Conservation (phyloP, 2,329 filamentous ascomycete species). For the Macrophomina pseudophaseolina region DNA sequence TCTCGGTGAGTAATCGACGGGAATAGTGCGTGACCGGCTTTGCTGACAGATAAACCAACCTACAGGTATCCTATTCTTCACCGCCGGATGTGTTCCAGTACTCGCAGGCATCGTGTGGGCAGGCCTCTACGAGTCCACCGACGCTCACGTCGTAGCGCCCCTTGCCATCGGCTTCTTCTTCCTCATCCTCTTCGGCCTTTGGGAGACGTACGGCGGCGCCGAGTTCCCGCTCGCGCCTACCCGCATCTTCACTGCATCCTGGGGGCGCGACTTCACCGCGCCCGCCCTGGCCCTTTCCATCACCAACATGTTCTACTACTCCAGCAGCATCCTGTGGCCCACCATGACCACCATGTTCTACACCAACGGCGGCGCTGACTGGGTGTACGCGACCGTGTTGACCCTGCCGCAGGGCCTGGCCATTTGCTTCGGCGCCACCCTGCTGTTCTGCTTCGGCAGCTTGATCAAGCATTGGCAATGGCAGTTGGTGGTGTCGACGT, state of each 20-base stretch:
- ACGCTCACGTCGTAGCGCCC: slow-evolving; percentile 39
- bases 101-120: slow-evolving; percentile 44
- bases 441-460: slow-evolving; percentile 50
- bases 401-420: slow-evolving; percentile 54
- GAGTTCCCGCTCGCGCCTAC: slow-evolving; percentile 49
- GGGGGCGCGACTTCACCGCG: slow-evolving; percentile 55
- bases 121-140: slow-evolving; percentile 32
- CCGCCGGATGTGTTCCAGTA: slow-evolving; percentile 34
- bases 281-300: slow-evolving; percentile 53
- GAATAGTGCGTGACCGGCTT: too few species aligned
- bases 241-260: slow-evolving; percentile 51
- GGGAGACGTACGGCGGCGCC: slow-evolving; percentile 38
- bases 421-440: slow-evolving; percentile 49
- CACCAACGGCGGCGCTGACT: slow-evolving; percentile 43
- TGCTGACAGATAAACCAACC: too few species aligned
- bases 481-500: slow-evolving; percentile 51
- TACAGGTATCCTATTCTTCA: slow-evolving; percentile 35
- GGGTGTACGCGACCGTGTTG: slow-evolving; percentile 40
- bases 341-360: slow-evolving; percentile 56
- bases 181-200: slow-evolving; percentile 38
- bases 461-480: slow-evolving; percentile 54
- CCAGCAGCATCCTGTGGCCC: slow-evolving; percentile 53
- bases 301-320: slow-evolving; percentile 60
- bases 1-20: slow-evolving; percentile 30
- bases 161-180: slow-evolving; percentile 39